These are phyloP conservation scores for Nothopassalora personata DNA, from an alignment of 2,329 filamentous ascomycete species.

Conservation along the genomic window DNA sequence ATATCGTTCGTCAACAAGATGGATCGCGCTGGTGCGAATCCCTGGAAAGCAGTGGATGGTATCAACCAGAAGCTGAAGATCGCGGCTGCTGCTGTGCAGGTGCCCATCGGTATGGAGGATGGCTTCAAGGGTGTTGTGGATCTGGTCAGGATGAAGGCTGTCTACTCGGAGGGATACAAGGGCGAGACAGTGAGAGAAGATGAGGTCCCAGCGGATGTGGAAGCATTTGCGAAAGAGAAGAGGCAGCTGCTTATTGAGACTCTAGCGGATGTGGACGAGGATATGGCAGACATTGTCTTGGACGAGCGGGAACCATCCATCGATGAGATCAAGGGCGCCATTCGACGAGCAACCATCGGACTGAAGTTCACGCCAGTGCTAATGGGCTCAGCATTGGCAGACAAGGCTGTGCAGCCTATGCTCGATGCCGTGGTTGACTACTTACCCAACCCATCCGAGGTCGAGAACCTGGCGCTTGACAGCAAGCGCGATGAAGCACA, in stretches of 20 bases:
- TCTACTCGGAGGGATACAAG: slow-evolving; percentile 80
- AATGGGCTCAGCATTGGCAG: slow-evolving; percentile 91
- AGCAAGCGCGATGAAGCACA: slow-evolving; percentile 69
- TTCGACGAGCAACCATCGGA: slow-evolving; percentile 81
- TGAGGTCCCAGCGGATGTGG: slow-evolving; percentile 75
- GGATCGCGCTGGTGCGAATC: slow-evolving; percentile 97
- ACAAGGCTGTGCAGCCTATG: slow-evolving; percentile 95
- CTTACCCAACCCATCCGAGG: slow-evolving; percentile 83
- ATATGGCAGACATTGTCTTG: slow-evolving; percentile 91
- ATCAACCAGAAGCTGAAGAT: slow-evolving; percentile 96
- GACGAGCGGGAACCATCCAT: slow-evolving; percentile 76
- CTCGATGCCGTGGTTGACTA: slow-evolving; percentile 95
- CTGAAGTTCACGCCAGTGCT: slow-evolving; percentile 91
- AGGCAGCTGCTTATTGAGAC: slow-evolving; percentile 85
- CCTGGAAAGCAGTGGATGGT: slow-evolving; percentile 94
- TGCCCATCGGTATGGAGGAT: slow-evolving; percentile 90
- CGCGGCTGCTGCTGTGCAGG: slow-evolving; percentile 84
- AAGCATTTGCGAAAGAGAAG: slow-evolving; percentile 73
- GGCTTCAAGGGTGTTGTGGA: slow-evolving; percentile 90
- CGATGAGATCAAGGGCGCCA: slow-evolving; percentile 83
- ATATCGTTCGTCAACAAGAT: slow-evolving; percentile 99
- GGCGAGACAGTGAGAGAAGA: slow-evolving; percentile 75
- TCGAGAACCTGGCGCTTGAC: slow-evolving; percentile 85
- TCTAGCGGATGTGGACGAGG: slow-evolving; percentile 93
- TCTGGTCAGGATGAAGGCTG: slow-evolving; percentile 81